A percentile compares a stretch with the other conserved stretches of the same genome.
Evolutionary conservation across 139 green algal species (phyloP).

Genomic region (Picocystis salinarum): DNA sequence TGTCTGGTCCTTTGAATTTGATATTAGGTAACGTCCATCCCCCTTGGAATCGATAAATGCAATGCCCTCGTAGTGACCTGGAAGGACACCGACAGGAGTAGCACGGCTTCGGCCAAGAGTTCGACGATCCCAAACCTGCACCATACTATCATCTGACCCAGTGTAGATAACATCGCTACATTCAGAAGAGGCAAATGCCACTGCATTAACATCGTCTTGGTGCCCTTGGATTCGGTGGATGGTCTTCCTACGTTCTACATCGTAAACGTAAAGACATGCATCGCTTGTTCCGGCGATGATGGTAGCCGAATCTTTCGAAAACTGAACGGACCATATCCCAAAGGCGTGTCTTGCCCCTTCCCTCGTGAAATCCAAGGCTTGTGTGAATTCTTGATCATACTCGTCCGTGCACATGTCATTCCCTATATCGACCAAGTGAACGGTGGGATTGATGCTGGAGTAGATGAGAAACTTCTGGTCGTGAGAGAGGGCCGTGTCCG

Average conservation of each 20-base stretch:
- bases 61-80: conserved; percentile 81
- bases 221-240: conserved; percentile 18
- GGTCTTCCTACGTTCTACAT: conserved; percentile 36
- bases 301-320: conserved; percentile 13
- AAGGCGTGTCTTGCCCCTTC: conserved; percentile 8
- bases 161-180: conserved; percentile 48
- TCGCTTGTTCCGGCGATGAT: conserved; percentile 61
- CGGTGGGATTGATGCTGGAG: conserved; percentile 16
- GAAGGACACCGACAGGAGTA: conserved; percentile 39
- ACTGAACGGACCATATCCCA: conserved; percentile 26
- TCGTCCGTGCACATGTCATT: conserved; percentile 36
- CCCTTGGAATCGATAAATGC: conserved; percentile 55
- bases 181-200: conserved; percentile 43
- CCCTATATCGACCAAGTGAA: conserved; percentile 30
- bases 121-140: conserved; percentile 32
- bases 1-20: conserved; percentile 89
- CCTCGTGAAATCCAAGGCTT: conserved; percentile 5
- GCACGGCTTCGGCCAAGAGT: background rate
- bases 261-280: conserved; percentile 47
- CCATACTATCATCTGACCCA: conserved; percentile 59
- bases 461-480: conserved; percentile 32
- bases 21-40: conserved; percentile 54
- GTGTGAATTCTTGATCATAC: conserved; percentile 25
- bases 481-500: conserved; percentile 55
- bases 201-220: conserved; percentile 82